phyloP scores from a whole-genome alignment of 177 flowering plant genomes.

The Vitis hybrid region DNA sequence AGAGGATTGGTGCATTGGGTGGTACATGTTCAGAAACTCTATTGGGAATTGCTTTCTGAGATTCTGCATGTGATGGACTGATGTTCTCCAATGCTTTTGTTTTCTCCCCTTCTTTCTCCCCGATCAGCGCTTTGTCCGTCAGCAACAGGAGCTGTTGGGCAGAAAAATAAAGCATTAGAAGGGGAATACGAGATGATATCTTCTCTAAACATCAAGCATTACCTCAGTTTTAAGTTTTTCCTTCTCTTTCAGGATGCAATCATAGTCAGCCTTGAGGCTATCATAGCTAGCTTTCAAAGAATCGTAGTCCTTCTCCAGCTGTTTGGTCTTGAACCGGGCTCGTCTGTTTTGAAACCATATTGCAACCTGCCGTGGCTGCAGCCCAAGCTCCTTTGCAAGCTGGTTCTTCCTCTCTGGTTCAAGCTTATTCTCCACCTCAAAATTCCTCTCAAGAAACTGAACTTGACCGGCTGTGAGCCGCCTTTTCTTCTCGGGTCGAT shows the following conservation, averaged over 20 bases:
- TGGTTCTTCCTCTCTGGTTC: conserved; percentile 42
- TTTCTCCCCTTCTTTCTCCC: conserved; percentile 14
- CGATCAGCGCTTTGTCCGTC: conserved; percentile 12
- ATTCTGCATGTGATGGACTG: conserved; percentile 5
- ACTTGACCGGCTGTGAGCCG: conserved; percentile 32
- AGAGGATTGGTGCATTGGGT: not conserved
- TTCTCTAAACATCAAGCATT: not conserved
- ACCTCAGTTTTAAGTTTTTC: conserved; percentile 26
- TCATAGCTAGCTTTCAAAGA: conserved; percentile 29
- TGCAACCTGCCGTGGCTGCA: conserved; percentile 44
- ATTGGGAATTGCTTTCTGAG: not conserved
- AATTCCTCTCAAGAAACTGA: conserved; percentile 36
- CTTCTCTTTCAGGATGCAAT: conserved; percentile 30
- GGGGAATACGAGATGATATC: too few relatives aligned
- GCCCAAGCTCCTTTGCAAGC: conserved; percentile 36
- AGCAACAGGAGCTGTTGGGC: conserved; percentile 21
- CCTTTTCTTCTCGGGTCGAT: conserved; percentile 36
- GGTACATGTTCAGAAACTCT: not conserved
- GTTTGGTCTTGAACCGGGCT: conserved; percentile 43
- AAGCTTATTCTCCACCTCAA: conserved; percentile 40
- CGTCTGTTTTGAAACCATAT: conserved; percentile 46
- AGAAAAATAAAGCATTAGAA: not conserved
- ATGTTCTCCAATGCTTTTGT: not conserved
- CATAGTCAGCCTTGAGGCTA: conserved; percentile 34
- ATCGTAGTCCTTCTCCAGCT: conserved; percentile 38